Percentiles rank a stretch among this genome's conserved stretches.
phyloP scores from a whole-genome alignment of 2,329 filamentous ascomycete species.

The Colletotrichum tofieldiae region DNA sequence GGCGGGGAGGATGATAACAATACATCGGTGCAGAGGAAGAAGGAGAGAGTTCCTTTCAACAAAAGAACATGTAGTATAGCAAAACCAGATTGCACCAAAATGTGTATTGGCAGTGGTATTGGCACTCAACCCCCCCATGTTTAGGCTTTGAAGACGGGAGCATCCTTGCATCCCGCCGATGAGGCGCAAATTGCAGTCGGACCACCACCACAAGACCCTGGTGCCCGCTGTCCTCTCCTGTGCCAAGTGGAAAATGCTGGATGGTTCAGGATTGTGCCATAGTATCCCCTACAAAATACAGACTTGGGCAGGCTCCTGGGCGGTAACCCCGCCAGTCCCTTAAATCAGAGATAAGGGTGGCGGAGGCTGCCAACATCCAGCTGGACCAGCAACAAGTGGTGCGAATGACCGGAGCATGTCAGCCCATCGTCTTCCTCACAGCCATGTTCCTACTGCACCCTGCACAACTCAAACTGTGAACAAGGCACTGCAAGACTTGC shows the following conservation, averaged over 20 bases:
- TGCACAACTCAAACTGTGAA: not conserved
- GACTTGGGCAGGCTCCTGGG: not conserved
- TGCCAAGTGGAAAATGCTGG: not conserved
- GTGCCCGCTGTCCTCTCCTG: slow-evolving; percentile 4
- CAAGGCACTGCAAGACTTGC: not conserved
- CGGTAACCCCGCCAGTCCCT: not conserved
- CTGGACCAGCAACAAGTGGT: slow-evolving; percentile 25
- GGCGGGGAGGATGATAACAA: not conserved
- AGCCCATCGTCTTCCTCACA: slow-evolving; percentile 1
- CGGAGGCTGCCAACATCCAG: slow-evolving; percentile 24
- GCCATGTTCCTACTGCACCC: not conserved
- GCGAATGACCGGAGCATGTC: slow-evolving; percentile 12
- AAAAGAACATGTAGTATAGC: not conserved
- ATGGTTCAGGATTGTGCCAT: not conserved
- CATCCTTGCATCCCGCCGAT: slow-evolving; percentile 20
- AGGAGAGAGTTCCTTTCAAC: not conserved
- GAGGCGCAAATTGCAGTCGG: slow-evolving; percentile 31
- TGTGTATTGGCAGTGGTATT: not conserved
- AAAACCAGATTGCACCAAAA: not conserved
- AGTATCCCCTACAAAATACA: not conserved
- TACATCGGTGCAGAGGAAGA: not conserved
- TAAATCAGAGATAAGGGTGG: slow-evolving; percentile 11
- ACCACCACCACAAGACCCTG: slow-evolving; percentile 26
- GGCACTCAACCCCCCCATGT: slow-evolving; percentile 3
- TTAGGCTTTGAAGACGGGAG: slow-evolving; percentile 13